phyloP scores from a whole-genome alignment of 495 filamentous ascomycete species.

The Aspergillus kassunensis region DNA sequence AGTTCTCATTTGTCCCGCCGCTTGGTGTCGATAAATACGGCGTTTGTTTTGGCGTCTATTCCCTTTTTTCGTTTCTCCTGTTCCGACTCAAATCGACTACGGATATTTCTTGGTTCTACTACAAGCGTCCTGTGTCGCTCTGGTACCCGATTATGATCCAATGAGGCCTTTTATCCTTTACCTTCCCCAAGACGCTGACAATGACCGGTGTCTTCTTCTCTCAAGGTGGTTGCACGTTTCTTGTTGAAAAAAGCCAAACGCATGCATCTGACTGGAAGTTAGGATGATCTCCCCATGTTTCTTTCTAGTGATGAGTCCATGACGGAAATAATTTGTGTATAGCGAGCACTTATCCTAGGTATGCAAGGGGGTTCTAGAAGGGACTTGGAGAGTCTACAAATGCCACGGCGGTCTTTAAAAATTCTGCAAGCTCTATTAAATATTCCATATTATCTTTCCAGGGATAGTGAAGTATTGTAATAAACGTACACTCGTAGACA shows the following conservation, averaged over 20 bases:
- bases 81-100: neutral
- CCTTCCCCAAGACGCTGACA: neutral
- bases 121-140: constrained; percentile 3
- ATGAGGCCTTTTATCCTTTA: neutral
- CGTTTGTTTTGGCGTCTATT: constrained; percentile 28
- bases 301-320: constrained; percentile 15
- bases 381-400: too few relatives aligned
- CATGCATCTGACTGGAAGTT: constrained; percentile 8
- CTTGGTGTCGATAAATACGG: constrained; percentile 22
- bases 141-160: neutral
- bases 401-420: too few relatives aligned
- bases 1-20: neutral
- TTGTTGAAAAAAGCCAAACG: neutral
- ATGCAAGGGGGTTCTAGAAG: neutral
- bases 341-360: constrained; percentile 12
- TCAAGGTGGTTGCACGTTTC: neutral
- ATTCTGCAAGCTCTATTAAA: too few relatives aligned
- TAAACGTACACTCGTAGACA: neutral
- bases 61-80: neutral
- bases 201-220: neutral
- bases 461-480: neutral
- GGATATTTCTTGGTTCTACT: constrained; percentile 2
- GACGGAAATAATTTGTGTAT: constrained; percentile 19
- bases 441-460: neutral
- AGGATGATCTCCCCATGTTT: constrained; percentile 11